phyloP scores from a whole-genome alignment of 78 protist species.

The Planoprotostelium fungivorum region DNA sequence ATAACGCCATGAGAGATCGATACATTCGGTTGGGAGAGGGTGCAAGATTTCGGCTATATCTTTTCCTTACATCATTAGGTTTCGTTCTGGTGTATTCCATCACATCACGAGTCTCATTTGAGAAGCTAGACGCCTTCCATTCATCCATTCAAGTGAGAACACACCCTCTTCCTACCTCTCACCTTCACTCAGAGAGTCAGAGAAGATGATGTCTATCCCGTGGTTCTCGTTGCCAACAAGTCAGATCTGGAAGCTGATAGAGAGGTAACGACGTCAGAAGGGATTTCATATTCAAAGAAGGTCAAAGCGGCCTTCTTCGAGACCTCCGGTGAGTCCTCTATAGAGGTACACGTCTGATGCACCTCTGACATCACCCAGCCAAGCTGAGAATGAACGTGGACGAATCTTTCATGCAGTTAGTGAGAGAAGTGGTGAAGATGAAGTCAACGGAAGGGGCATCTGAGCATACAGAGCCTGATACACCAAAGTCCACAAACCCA shows the following conservation, averaged over 20 bases:
- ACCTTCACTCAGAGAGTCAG: neutral
- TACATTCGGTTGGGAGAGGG: conserved; percentile 39
- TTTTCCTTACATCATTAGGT: neutral
- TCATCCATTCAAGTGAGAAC: conserved; percentile 2
- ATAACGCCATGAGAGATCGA: conserved; percentile 39
- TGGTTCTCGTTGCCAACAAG: neutral
- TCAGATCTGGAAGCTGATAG: neutral
- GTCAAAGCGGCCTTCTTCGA: neutral
- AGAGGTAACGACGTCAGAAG: neutral
- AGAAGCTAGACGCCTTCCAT: conserved; percentile 20
- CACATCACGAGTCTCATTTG: conserved; percentile 34
- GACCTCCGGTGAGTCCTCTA: neutral
- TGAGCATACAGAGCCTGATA: no score
- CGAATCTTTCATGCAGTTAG: conserved; percentile 72
- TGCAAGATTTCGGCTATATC: neutral
- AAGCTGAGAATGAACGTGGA: conserved; percentile 78
- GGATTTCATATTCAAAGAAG: neutral
- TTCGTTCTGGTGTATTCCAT: conserved; percentile 49
- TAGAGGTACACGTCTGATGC: neutral
- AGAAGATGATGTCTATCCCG: neutral
- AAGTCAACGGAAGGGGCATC: neutral
- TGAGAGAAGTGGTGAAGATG: conserved; percentile 33
- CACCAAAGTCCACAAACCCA: no score
- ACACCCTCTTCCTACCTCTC: neutral
- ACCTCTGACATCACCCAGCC: conserved; percentile 60